Conservation (phyloP, 495 filamentous ascomycete species). For the Schizothecium vesticola region DNA sequence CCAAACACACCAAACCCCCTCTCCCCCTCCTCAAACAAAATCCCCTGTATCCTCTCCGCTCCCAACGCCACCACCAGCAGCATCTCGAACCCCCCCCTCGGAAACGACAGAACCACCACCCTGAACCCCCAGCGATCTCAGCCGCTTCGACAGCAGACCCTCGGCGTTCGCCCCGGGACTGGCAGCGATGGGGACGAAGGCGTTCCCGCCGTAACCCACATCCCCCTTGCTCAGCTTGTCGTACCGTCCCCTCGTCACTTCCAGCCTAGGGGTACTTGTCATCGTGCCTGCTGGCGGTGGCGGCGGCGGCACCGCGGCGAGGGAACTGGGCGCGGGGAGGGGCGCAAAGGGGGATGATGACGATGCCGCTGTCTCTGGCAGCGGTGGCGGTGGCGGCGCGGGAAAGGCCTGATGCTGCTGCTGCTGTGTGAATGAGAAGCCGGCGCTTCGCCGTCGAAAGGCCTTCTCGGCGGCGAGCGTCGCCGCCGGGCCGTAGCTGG, state of each 20-base stretch:
- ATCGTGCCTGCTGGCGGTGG: no score
- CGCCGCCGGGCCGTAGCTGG: conserved; percentile 29
- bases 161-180: conserved; percentile 29
- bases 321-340: neutral
- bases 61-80: neutral
- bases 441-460: conserved; percentile 52
- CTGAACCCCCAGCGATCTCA: conserved; percentile 37
- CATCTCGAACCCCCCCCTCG: neutral
- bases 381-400: neutral
- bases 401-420: neutral
- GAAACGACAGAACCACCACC: neutral
- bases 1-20: neutral
- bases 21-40: neutral
- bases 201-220: conserved; percentile 60
- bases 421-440: conserved; percentile 40
- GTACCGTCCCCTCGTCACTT: conserved; percentile 52
- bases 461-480: conserved; percentile 50
- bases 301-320: neutral
- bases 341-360: neutral
- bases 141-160: conserved; percentile 41
- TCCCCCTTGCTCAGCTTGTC: conserved; percentile 65
- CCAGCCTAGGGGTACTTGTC: neutral
- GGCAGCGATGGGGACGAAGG: conserved; percentile 29
- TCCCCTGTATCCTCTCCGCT: neutral
- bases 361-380: neutral